Evolutionary conservation across 192 early-diverging fungal species (phyloP), one percentile per base, ranked within the genome.

Genomic region (Umbelopsis ramanniana): DNA sequence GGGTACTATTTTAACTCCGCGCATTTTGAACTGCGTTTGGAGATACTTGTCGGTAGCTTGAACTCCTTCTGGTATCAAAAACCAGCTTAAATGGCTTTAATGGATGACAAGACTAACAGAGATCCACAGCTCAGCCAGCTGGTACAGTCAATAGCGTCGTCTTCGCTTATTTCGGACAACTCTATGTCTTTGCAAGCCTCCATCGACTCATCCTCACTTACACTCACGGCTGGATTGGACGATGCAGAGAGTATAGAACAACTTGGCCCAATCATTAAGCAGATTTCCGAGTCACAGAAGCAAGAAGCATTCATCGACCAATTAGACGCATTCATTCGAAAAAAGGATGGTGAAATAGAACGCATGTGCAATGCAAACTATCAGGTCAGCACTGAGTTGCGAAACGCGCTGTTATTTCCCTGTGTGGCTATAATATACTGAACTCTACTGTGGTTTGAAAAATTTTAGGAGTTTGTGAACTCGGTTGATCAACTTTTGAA

Each of bases 271-370:
- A 86, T 93, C 35, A 94, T 99, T 76, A 96, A 95, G 76, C 92
- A 91, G 10, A 91, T 99, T 33, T 91, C 95, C 69, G 91, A 93
- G 43, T 84, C 91, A 46, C 90, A 91, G 67, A 92, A 93, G 77
- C 92, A 97, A 79, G 90, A 93, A 50, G 85, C 89, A 35, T 98
- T 98, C 70, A 78, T 90, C n/a, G 92, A 97, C 46, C 93, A 95
- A 63, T 86, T 99, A 17, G 84, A 89, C 37, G 45, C 83, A 43
- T 95, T 97, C 76, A 92, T 95, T 29, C 82, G 89, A 60, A 88
- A 89, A 60, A 98, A 98, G 72, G 96, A 98, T 72, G 86, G 87
- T 37, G 98, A 99, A 80, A 99, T 99, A 71, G 96, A 98, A 84
- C 90, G 93, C 68, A 93, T 99, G 85, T 99, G 98, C 82, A 93